Evolutionary conservation across 1,284 basidiomycete species (phyloP), one percentile per base, ranked within the genome.

Genomic region (Ganoderma leucocontextum): DNA sequence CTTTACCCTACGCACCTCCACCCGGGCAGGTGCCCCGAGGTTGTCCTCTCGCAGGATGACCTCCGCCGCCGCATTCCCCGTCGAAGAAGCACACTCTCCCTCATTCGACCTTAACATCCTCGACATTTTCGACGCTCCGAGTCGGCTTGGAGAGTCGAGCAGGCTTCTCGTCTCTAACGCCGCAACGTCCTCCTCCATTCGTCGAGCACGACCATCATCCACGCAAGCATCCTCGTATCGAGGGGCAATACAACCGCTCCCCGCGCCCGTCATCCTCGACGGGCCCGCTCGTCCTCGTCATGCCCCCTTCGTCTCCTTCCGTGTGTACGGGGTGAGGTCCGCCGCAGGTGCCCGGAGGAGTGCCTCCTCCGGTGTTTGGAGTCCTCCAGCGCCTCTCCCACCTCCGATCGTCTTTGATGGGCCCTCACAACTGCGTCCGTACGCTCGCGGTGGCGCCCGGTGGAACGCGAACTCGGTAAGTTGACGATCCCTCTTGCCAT

Each of bases 51-150:
- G 65, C 10, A 29, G 22, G 22, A 66, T 69, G 60, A n/a, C 62
- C 35, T 67, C 68, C 15, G 64, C 63, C 19, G 63, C 71, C 19
- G 64, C 64, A 4, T 58, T 64, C 65, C 49, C 49, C 13, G 33
- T 59, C 29, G 66, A 68, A 15, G 38, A 53, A 15, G 44, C n/a
- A 12, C 64, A 59, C 19, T 38, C 64, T 15, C 53, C 73, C 9
- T n/a, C 62, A 13, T 65, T 74, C 41, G 68, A 73, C 70, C 58
- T 76, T 55, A 67, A 72, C 22, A 77, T 78, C 65, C 68, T 75
- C 67, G 76, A 78, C 71, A 78, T 79, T 68, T 79, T 79, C 72
- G 78, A 79, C 67, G 78, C 75, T 29, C 78, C 78, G 17, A 69
- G 65, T 53, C 69, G 75, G 13, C 74, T 76, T 17, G 76, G 75